Evolutionary conservation across 257 asterid species (phyloP), one percentile per base, ranked within the genome.

Genomic region (Coffea canephora): DNA sequence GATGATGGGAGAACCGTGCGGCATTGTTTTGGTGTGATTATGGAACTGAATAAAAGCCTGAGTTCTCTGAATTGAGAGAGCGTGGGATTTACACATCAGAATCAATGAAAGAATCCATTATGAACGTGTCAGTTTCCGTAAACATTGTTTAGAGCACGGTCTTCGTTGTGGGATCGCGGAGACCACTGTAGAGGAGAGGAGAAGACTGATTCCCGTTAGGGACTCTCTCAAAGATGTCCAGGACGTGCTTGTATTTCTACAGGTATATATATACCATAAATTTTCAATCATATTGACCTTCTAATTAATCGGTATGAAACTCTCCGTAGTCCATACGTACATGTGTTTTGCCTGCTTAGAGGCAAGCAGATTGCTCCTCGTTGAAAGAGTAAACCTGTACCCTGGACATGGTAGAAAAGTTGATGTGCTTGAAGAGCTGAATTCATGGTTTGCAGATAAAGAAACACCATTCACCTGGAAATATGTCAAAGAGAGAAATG

Each of bases 161-260:
- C 85, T 83, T 10, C 75, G 76, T 70, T 84, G 93, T 48, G 86
- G 87, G 76, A 83, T 85, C 19, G 69, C 84, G n/a, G 87, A 86
- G 36, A 50, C 77, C 64, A 74, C 75, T 11, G 61, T 70, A 76
- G 92, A 88, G 55, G 90, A 87, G 59, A 85, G 75, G 73, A 88
- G 72, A 84, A 84, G 82, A 79, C 76, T 92, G 86, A 77, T 83
- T 49, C 85, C 75, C 5, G 77, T 90, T 7, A 80, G 85, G 54
- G 88, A 90, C 68, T 90, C 93, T 45, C 85, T 90, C 39, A 83
- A 83, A 73, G 87, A 91, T 46, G 80, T 91, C 46, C 85, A 85
- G 54, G 52, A 79, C 81, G 50, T 78, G 81, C 87, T 88, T 23
- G 21, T 87, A 48, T 83, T 67, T 73, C 86, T 86, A 52, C 88